These are phyloP conservation scores for Globisporangium cystogenes DNA, from an alignment of 352 stramenopile genomes.

Conservation along the genomic window DNA sequence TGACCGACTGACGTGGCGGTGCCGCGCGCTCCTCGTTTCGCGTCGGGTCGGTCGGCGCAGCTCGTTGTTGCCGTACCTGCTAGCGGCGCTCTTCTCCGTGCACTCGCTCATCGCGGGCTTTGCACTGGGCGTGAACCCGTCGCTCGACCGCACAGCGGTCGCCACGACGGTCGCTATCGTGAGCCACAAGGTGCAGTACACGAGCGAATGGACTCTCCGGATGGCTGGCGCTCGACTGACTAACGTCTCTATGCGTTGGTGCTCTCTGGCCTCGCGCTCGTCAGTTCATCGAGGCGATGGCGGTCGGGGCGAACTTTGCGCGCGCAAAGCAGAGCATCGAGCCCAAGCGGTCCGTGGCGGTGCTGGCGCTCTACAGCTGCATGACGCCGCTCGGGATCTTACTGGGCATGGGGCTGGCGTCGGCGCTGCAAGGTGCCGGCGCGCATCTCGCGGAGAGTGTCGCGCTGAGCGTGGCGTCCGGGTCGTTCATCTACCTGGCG, in stretches of 20 bases:
- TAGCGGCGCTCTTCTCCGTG: slow-evolving; percentile 58
- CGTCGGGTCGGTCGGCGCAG: slow-evolving; percentile 5
- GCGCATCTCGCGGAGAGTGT: slow-evolving; percentile 39
- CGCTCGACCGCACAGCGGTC: slow-evolving; percentile 41
- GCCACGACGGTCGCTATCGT: slow-evolving; percentile 61
- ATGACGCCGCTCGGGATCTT: slow-evolving; percentile 65
- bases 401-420: slow-evolving; percentile 48
- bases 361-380: slow-evolving; percentile 56
- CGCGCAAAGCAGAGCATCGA: slow-evolving; percentile 46
- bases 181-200: slow-evolving; percentile 18
- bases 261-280: background rate
- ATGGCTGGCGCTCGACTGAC: too few species aligned
- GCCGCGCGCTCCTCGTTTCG: too few species aligned
- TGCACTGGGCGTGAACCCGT: slow-evolving; percentile 48
- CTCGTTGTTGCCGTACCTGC: slow-evolving; percentile 48
- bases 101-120: slow-evolving; percentile 66
- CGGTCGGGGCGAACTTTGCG: slow-evolving; percentile 58
- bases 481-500: slow-evolving; percentile 64
- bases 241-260: background rate
- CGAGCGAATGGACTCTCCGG: too few species aligned
- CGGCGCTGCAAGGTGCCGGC: slow-evolving; percentile 31
- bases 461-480: slow-evolving; percentile 46
- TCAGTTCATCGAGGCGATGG: slow-evolving; percentile 63
- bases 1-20: too few species aligned
- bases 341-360: slow-evolving; percentile 33